Percentiles rank a stretch among this genome's conserved stretches.
Evolutionary conservation across 1,284 basidiomycete genomes (phyloP).

Genomic region (Veloboletus limbatus): DNA sequence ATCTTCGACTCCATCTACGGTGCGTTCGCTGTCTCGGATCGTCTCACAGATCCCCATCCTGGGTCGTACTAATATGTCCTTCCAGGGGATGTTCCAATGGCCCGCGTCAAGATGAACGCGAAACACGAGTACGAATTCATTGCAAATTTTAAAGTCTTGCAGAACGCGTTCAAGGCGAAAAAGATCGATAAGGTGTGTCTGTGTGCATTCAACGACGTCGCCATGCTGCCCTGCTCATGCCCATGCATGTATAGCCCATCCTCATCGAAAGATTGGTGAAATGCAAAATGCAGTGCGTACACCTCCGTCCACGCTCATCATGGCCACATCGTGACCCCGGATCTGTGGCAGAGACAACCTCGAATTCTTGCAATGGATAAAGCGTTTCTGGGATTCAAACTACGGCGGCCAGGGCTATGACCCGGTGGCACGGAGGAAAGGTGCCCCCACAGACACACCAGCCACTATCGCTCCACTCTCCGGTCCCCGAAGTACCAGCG

Average conservation of each 20-base stretch:
- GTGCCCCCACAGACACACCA: conserved; percentile 69
- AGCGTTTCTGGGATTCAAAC: conserved; percentile 94
- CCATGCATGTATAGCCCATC: conserved; percentile 69
- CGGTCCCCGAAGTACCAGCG: conserved; percentile 40
- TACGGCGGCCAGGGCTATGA: conserved; percentile 90
- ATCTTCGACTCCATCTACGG: conserved; percentile 92
- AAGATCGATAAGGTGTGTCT: conserved; percentile 87
- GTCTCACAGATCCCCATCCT: conserved; percentile 19
- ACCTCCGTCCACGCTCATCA: not conserved
- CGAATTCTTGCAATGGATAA: conserved; percentile 98
- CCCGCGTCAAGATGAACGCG: conserved; percentile 87
- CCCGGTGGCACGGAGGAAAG: conserved; percentile 76
- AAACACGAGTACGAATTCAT: conserved; percentile 96
- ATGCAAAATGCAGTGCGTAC: conserved; percentile 96
- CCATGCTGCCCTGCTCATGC: not conserved
- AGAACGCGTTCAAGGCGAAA: conserved; percentile 83
- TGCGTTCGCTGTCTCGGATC: conserved; percentile 45
- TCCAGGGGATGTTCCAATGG: conserved; percentile 81
- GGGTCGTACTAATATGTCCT: conserved; percentile 1
- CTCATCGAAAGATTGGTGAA: conserved; percentile 90
- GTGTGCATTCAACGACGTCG: not conserved
- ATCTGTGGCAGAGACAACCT: conserved; percentile 90
- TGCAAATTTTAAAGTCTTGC: conserved; percentile 93
- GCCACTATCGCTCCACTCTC: conserved; percentile 72
- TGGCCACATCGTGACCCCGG: conserved; percentile 16